Evolutionary conservation across 768 basidiomycete genomes (phyloP).

Genomic region (Cystobasidiopsis lactophilus): DNA sequence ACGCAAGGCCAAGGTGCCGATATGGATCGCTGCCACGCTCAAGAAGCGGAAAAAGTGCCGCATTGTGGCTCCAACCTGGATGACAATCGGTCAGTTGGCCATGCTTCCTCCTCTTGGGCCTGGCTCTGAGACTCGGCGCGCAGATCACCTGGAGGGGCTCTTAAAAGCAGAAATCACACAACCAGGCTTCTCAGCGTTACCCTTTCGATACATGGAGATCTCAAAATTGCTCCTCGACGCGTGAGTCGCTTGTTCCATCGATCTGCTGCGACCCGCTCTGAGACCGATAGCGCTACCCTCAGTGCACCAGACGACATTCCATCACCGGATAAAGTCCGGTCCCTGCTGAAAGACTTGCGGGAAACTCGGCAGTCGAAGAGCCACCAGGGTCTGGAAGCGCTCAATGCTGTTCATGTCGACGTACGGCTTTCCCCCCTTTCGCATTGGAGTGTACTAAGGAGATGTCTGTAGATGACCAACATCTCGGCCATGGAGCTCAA

Average conservation of each 20-base stretch:
- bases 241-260: constrained; percentile 31
- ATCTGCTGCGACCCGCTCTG: background rate
- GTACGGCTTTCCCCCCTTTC: constrained; percentile 37
- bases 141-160: constrained; percentile 61
- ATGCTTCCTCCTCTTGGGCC: background rate
- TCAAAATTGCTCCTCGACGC: constrained; percentile 80
- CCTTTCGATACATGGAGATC: constrained; percentile 72
- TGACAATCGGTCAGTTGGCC: constrained; percentile 46
- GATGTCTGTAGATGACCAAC: constrained; percentile 45
- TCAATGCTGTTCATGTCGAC: constrained; percentile 62
- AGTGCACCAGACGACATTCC: constrained; percentile 82
- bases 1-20: constrained; percentile 56
- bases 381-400: constrained; percentile 52
- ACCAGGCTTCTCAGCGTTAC: constrained; percentile 52
- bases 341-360: constrained; percentile 76
- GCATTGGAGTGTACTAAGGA: too few species aligned
- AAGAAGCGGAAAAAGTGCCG: constrained; percentile 89
- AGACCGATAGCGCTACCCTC: background rate
- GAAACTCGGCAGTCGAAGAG: constrained; percentile 90
- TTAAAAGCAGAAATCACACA: constrained; percentile 51
- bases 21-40: constrained; percentile 88
- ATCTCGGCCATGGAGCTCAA: constrained; percentile 80
- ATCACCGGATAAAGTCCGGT: constrained; percentile 59
- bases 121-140: background rate
- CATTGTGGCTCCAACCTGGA: constrained; percentile 74